These are phyloP conservation scores for Arxiozyma telluris DNA, from an alignment of 1,139 yeast genomes.

Conservation along the genomic window DNA sequence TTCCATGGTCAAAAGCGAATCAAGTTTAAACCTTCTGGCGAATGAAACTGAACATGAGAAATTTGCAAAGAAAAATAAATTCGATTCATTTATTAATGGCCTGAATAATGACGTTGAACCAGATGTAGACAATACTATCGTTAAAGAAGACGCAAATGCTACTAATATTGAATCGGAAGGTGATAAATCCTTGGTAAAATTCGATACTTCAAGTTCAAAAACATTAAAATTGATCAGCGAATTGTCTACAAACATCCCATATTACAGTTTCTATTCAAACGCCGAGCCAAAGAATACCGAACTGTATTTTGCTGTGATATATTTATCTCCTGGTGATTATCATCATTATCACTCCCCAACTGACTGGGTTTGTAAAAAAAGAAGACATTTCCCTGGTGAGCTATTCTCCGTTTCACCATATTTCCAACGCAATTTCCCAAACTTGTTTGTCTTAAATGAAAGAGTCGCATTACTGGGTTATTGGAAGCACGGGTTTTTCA, in stretches of 20 bases:
- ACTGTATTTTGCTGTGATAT: slow-evolving; percentile 81
- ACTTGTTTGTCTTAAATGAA: slow-evolving; percentile 85
- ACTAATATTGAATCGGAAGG: slow-evolving; percentile 53
- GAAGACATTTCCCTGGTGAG: slow-evolving; percentile 96
- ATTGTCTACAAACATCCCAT: slow-evolving; percentile 18
- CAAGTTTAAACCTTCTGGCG: slow-evolving; percentile 21
- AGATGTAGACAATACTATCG: not conserved
- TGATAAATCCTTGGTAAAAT: slow-evolving; percentile 40
- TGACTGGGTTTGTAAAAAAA: slow-evolving; percentile 87
- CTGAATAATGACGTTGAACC: not conserved
- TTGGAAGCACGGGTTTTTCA: slow-evolving; percentile 95
- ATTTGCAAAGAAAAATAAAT: slow-evolving; percentile 72
- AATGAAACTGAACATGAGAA: slow-evolving; percentile 54
- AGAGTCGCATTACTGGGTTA: slow-evolving; percentile 91
- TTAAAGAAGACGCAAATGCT: slow-evolving; percentile 26
- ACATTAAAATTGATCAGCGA: slow-evolving; percentile 24
- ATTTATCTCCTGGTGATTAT: slow-evolving; percentile 96
- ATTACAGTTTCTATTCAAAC: slow-evolving; percentile 8
- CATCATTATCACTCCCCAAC: slow-evolving; percentile 96
- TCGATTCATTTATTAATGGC: slow-evolving; percentile 21
- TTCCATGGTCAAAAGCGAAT: slow-evolving; percentile 23
- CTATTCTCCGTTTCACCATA: slow-evolving; percentile 94
- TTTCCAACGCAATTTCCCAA: slow-evolving; percentile 79
- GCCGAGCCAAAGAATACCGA: slow-evolving; percentile 39
- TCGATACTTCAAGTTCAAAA: slow-evolving; percentile 33